A percentile compares a stretch with the other conserved stretches of the same genome.
Evolutionary conservation across 164 flowering plant species (phyloP).

Genomic region (Kalanchoe fedtschenkoi): DNA sequence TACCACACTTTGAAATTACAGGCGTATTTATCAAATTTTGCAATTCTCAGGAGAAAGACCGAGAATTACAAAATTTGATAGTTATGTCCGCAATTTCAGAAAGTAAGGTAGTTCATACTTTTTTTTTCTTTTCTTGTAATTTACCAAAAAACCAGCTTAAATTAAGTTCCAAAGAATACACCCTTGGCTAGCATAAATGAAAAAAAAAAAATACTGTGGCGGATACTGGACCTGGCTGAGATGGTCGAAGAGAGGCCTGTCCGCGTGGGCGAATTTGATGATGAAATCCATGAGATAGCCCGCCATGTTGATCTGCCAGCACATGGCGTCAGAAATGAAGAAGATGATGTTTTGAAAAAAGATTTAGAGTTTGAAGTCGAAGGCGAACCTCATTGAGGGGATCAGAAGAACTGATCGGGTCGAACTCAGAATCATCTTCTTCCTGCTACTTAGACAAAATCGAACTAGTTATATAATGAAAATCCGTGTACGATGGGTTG

Average conservation of each 20-base stretch:
- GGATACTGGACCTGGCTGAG: constrained; percentile 54
- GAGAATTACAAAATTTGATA: too few relatives aligned
- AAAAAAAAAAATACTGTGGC: neutral
- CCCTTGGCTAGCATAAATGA: neutral
- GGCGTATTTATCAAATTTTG: too few relatives aligned
- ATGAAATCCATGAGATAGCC: constrained; percentile 55
- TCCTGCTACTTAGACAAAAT: constrained; percentile 29
- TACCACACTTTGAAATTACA: too few relatives aligned
- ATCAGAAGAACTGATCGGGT: constrained; percentile 39
- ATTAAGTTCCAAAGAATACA: neutral
- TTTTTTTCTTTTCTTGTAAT: too few relatives aligned
- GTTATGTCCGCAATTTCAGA: too few relatives aligned
- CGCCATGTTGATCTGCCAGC: constrained; percentile 59
- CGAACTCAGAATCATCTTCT: constrained; percentile 59
- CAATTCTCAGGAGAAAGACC: too few relatives aligned
- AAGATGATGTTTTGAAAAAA: neutral
- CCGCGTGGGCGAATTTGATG: constrained; percentile 32
- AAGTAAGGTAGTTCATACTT: too few relatives aligned
- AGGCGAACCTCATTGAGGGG: constrained; percentile 69
- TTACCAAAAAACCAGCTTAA: constrained; percentile 4
- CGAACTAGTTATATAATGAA: neutral
- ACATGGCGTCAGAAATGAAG: constrained; percentile 5
- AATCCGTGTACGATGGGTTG: neutral
- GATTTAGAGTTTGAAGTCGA: neutral
- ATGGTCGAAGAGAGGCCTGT: constrained; percentile 42